phyloP scores from a whole-genome alignment of 306 rosid genomes.

The Quercus mongolica region DNA sequence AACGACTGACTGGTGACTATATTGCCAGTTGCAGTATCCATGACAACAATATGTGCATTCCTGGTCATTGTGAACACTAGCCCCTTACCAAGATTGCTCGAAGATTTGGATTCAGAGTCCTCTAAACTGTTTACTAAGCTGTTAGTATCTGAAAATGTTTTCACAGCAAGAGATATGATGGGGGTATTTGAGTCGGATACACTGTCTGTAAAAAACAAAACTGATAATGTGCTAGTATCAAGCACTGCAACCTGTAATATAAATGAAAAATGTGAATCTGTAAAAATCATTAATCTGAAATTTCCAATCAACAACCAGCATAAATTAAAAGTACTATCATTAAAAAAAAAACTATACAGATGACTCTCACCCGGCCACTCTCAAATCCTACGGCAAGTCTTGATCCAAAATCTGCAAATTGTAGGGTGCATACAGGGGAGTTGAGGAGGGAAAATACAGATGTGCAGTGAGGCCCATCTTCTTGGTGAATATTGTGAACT shows the following conservation, averaged over 20 bases:
- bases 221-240: conserved; percentile 53
- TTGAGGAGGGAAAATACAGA: conserved; percentile 60
- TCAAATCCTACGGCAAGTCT: conserved; percentile 72
- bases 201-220: conserved; percentile 56
- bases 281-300: conserved; percentile 15
- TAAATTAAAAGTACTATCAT: background rate
- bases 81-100: conserved; percentile 38
- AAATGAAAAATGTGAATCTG: conserved; percentile 24
- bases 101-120: conserved; percentile 39
- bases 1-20: conserved; percentile 43
- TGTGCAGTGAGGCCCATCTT: conserved; percentile 53
- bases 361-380: conserved; percentile 68
- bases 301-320: conserved; percentile 14
- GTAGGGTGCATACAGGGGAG: conserved; percentile 55
- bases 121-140: conserved; percentile 31
- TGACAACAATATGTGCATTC: conserved; percentile 46
- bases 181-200: conserved; percentile 51
- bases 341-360: conserved; percentile 2
- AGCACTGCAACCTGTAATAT: conserved; percentile 79
- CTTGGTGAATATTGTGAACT: conserved; percentile 52
- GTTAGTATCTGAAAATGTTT: conserved; percentile 38
- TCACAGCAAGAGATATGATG: conserved; percentile 51
- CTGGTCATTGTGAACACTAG: conserved; percentile 47
- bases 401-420: conserved; percentile 57
- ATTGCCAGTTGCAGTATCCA: conserved; percentile 52